Evolutionary conservation across 139 green algal genomes (phyloP).

Genomic region (Picochlorum costavermella): DNA sequence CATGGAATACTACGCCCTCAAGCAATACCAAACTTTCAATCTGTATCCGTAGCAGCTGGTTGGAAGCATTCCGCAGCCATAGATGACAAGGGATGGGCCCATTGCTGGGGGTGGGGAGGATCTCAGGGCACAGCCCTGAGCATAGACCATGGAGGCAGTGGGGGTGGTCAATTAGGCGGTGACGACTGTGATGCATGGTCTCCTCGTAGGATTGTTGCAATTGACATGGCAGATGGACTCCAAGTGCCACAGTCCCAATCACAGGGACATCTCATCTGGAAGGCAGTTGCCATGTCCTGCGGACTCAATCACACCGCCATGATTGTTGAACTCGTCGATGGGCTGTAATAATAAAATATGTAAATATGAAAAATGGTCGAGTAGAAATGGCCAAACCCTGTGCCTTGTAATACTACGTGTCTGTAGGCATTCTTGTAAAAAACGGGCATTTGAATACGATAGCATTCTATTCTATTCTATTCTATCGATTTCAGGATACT

Average conservation of each 20-base stretch:
- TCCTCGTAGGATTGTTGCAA: slow-evolving; percentile 20
- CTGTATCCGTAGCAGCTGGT: slow-evolving; percentile 14
- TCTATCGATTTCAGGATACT: too few relatives aligned
- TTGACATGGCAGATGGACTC: slow-evolving; percentile 3
- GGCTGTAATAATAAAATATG: too few relatives aligned
- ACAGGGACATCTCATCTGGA: slow-evolving; percentile 15
- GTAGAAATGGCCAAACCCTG: too few relatives aligned
- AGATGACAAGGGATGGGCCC: slow-evolving; percentile 12
- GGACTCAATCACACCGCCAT: slow-evolving; percentile 45
- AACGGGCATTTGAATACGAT: too few relatives aligned
- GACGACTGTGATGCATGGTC: slow-evolving; percentile 42
- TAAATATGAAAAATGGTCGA: too few relatives aligned
- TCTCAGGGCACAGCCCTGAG: slow-evolving; percentile 15
- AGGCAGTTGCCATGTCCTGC: slow-evolving; percentile 24
- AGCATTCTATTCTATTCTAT: too few relatives aligned
- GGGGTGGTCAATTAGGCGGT: slow-evolving; percentile 41
- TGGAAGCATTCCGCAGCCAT: slow-evolving; percentile 38
- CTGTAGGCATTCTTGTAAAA: too few relatives aligned
- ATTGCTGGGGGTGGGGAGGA: slow-evolving; percentile 43
- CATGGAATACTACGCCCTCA: neutral
- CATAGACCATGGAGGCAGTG: slow-evolving; percentile 17
- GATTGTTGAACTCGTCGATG: slow-evolving; percentile 22
- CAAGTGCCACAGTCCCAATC: slow-evolving; percentile 2
- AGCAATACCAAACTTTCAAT: neutral
- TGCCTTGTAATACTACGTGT: too few relatives aligned